Conservation (phyloP, 805 yeast species). For the Kodamaea kaohsiungensis region DNA sequence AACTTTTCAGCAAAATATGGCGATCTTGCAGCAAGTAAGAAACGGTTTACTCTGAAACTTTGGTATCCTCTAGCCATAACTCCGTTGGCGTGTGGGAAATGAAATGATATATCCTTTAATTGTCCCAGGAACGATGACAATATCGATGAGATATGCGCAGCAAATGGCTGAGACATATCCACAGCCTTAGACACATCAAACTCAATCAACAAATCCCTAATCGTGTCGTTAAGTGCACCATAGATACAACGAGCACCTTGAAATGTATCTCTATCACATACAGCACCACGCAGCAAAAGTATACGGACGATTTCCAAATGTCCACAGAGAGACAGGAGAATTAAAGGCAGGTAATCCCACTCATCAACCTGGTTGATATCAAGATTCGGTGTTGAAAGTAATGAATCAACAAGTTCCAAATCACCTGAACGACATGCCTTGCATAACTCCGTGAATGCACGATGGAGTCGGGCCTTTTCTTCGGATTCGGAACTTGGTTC, state of each 20-base stretch:
- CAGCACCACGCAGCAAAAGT: constrained; percentile 64
- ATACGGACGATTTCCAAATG: constrained; percentile 64
- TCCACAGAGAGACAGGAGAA: constrained; percentile 74
- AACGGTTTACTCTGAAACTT: constrained; percentile 27
- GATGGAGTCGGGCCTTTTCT: constrained; percentile 2
- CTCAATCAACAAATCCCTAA: constrained; percentile 56
- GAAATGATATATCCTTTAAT: constrained; percentile 34
- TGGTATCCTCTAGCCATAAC: constrained; percentile 12
- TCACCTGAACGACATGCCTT: constrained; percentile 73
- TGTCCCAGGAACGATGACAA: constrained; percentile 23
- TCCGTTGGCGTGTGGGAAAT: constrained; percentile 21
- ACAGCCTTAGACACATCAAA: constrained; percentile 70
- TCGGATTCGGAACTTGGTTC: neutral
- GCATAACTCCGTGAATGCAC: constrained; percentile 50
- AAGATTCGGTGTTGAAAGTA: constrained; percentile 45
- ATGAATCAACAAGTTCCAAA: constrained; percentile 57
- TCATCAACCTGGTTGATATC: constrained; percentile 58
- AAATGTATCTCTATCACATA: constrained; percentile 78
- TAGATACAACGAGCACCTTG: constrained; percentile 77
- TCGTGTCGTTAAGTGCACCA: constrained; percentile 72
- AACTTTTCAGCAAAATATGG: constrained; percentile 24
- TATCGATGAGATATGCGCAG: constrained; percentile 62
- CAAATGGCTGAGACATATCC: constrained; percentile 70
- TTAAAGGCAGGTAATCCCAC: constrained; percentile 76
- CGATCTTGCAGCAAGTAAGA: constrained; percentile 37